phyloP scores from a whole-genome alignment of 2,329 filamentous ascomycete genomes.

The Botryosphaeria dothidea region DNA sequence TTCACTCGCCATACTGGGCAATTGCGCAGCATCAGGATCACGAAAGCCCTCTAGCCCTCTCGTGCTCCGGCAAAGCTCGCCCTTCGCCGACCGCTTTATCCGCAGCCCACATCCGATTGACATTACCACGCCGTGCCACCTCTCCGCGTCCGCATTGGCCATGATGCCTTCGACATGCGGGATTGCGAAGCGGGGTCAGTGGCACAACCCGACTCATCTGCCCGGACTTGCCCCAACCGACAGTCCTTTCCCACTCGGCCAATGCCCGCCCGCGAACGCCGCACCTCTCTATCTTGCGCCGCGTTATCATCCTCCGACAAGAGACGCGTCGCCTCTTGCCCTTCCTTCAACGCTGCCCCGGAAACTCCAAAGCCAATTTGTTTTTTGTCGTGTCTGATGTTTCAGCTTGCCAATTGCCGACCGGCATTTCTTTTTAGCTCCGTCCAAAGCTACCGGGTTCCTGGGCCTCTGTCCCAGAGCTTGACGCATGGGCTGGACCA shows the following conservation, averaged over 20 bases:
- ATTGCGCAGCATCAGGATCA: background rate
- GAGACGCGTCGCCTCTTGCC: background rate
- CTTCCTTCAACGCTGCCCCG: background rate
- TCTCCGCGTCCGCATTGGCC: background rate
- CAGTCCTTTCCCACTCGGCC: background rate
- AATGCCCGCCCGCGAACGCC: background rate
- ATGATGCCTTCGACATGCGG: slow-evolving; percentile 2
- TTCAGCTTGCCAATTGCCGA: background rate
- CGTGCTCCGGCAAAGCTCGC: background rate
- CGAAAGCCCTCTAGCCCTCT: background rate
- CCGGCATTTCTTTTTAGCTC: background rate
- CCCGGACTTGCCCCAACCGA: background rate
- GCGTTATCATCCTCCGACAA: background rate
- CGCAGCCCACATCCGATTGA: background rate
- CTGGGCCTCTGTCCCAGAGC: background rate
- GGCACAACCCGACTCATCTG: background rate
- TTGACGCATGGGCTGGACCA: background rate
- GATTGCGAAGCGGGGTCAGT: slow-evolving; percentile 9
- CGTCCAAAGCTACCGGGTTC: background rate
- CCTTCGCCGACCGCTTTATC: slow-evolving; percentile 7
- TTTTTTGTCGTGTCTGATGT: background rate
- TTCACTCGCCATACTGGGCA: background rate
- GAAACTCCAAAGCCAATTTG: background rate
- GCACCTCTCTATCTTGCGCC: background rate
- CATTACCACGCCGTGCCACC: background rate